Evolutionary conservation across 2,329 filamentous ascomycete genomes (phyloP), one percentile per base, ranked within the genome.

Genomic region (Colletotrichum destructivum): DNA sequence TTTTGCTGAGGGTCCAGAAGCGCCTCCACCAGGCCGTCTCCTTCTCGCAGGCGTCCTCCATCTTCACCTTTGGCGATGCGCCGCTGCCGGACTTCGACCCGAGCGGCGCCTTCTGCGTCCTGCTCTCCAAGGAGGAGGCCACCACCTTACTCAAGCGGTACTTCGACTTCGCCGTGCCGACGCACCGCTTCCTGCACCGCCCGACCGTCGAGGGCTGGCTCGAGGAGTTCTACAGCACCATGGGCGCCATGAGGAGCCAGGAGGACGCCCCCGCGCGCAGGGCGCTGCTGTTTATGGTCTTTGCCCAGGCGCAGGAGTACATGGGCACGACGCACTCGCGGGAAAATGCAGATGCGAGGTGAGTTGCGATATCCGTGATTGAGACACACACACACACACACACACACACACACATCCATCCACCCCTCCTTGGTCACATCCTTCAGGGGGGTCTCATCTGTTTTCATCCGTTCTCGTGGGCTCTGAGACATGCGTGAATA

Each of bases 131-230:
- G 54, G 79, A 82, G 8, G 80, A 79, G 38, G 77, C 78, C 4
- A 73, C 78, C 52, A 75, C 74, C 1, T 52, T 89, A 21, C 79
- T 89, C 1, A 81, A 84, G 44, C 78, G 87, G 7, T 89, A 89
- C 69, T 89, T 89, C 75, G 88, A 89, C 65, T 88, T 87, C 74
- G 87, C 87, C 1, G 87, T 88, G 68, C 87, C 88, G 1, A 89
- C 88, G 0, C 87, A 89, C 74, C 82, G 87, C 0, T 89, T 89
- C 70, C 76, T 89, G 8, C 87, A 89, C 75, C 80, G 87, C 3
- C 85, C 86, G 0, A 87, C 84, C 0, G 83, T 88, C 3, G 82
- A 87, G 67, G 75, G 76, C n/a, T 88, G 86, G 85, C 78, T 85
- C 5, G 78, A 80, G 7, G 79, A 86, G 59, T 85, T 86, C 62